Evolutionary conservation across 2,329 filamentous ascomycete genomes (phyloP), one percentile per base, ranked within the genome.

Genomic region (Fragosphaeria purpurea): DNA sequence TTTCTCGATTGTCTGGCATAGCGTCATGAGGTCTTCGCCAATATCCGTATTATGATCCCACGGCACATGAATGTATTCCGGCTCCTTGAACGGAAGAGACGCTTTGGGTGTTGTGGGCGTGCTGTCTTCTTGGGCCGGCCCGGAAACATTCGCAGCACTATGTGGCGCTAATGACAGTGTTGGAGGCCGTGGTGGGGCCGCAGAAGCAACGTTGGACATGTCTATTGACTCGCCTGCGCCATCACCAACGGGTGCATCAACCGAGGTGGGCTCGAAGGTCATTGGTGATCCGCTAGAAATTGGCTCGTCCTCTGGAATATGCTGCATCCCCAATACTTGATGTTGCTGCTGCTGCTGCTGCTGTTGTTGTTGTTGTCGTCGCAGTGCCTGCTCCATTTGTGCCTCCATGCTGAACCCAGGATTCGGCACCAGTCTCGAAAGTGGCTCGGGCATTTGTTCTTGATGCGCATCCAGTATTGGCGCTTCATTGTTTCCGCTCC

Each of bases 41-140:
- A 94, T 91, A 53, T 93, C 85, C 0, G 86, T 91, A 66, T 91
- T 90, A 68, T 93, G 87, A 54, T 93, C 87, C 87, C 87, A 93
- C 1, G 81, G 84, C 60, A 93, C 83, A 62, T 94, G 87, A 12
- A 93, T 86, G 60, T 94, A 94, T 63, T 94, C 87, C 1, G 87
- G 87, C 44, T 78, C 68, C 47, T 71, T 75, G 7, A 56, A 22
- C 1, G 35, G 31, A 39, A 65, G 65, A 2, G 64, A 63, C 10
- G 78, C 74, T 61, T 77, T 81, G 4, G 80, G 78, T 0, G 77
- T 79, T 1, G 78, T 80, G 5, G 79, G 77, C 1, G 75, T 77
- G 40, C 59, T 59, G 2, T 65, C 61, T 9, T 66, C 67, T 6
- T 71, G 48, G 11, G 11, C 33, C 3, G 49, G 7, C 68, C 13